Evolutionary conservation across 2,329 filamentous ascomycete species (phyloP).

Genomic region (Xylaria sp.): DNA sequence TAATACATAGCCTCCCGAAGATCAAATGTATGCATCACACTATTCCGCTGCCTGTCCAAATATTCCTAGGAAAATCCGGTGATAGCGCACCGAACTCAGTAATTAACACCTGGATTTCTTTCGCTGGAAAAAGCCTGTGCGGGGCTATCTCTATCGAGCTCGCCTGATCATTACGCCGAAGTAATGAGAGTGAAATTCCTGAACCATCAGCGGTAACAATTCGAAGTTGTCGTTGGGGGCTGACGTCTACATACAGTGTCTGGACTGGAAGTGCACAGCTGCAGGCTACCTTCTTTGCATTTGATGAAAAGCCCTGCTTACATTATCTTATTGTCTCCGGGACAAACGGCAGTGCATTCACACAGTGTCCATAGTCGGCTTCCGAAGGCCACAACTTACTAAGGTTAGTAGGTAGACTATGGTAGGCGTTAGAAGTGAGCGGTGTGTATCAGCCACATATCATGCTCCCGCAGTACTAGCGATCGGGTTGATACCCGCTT

Average conservation of each 20-base stretch:
- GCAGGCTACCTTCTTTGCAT: conserved; percentile 16
- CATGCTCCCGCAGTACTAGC: conserved; percentile 21
- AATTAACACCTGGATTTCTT: no score
- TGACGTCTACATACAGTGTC: conserved; percentile 17
- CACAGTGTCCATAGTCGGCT: conserved; percentile 28
- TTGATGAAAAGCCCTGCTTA: conserved; percentile 13
- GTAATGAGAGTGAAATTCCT: no score
- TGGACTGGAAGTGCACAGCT: conserved; percentile 13
- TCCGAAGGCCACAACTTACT: conserved; percentile 15
- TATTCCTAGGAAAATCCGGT: neutral
- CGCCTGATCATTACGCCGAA: neutral
- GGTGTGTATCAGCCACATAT: conserved; percentile 38
- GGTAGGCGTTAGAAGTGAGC: conserved; percentile 18
- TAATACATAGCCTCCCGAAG: neutral
- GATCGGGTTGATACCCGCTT: conserved; percentile 24
- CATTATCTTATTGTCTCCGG: conserved; percentile 26
- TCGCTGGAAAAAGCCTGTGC: neutral
- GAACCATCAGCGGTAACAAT: neutral
- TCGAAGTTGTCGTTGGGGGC: conserved; percentile 1
- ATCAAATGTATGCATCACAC: neutral
- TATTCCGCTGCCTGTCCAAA: neutral
- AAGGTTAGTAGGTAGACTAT: no score
- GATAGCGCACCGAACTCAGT: no score
- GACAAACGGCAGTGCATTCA: conserved; percentile 27
- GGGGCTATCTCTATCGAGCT: neutral